These are phyloP conservation scores for Venturia pyrina DNA, from an alignment of 2,329 filamentous ascomycete species.

Conservation along the genomic window DNA sequence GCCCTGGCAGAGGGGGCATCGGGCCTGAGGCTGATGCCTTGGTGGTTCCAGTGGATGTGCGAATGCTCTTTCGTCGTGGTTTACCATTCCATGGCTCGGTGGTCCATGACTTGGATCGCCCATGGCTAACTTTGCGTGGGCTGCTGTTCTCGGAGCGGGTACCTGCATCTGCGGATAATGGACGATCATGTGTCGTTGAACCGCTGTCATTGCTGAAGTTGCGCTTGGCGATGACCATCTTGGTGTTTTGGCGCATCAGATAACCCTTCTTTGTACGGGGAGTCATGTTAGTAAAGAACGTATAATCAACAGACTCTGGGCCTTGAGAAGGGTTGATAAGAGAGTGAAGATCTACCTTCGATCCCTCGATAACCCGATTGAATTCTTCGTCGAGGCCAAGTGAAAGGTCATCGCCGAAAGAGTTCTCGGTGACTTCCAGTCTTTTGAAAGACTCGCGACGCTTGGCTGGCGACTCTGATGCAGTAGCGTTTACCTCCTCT, in stretches of 20 bases:
- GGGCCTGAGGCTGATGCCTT: conserved; percentile 41
- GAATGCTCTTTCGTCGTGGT: conserved; percentile 55
- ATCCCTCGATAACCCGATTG: conserved; percentile 85
- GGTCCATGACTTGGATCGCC: conserved; percentile 68
- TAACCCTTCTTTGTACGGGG: conserved; percentile 79
- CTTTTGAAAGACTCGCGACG: conserved; percentile 30
- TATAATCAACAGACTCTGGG: neutral
- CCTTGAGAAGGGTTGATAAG: neutral
- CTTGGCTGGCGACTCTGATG: neutral
- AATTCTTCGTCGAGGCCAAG: conserved; percentile 88
- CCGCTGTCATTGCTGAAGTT: conserved; percentile 47
- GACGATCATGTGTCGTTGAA: conserved; percentile 33
- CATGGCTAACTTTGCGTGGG: conserved; percentile 66
- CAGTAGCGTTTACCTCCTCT: conserved; percentile 15
- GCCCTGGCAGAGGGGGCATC: conserved; percentile 76
- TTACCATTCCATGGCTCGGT: conserved; percentile 95
- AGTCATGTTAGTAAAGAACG: conserved; percentile 32
- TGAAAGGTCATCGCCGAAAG: conserved; percentile 59
- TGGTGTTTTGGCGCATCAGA: conserved; percentile 96
- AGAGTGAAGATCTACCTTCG: conserved; percentile 61
- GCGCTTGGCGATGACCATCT: conserved; percentile 82
- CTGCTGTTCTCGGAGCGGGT: conserved; percentile 57
- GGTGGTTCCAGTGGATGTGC: conserved; percentile 46
- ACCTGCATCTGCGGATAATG: conserved; percentile 22
- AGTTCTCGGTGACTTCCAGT: conserved; percentile 70